A percentile compares a stretch with the other conserved stretches of the same genome.
Evolutionary conservation across 352 stramenopile species (phyloP).

Genomic region (Globisporangium cystogenes): DNA sequence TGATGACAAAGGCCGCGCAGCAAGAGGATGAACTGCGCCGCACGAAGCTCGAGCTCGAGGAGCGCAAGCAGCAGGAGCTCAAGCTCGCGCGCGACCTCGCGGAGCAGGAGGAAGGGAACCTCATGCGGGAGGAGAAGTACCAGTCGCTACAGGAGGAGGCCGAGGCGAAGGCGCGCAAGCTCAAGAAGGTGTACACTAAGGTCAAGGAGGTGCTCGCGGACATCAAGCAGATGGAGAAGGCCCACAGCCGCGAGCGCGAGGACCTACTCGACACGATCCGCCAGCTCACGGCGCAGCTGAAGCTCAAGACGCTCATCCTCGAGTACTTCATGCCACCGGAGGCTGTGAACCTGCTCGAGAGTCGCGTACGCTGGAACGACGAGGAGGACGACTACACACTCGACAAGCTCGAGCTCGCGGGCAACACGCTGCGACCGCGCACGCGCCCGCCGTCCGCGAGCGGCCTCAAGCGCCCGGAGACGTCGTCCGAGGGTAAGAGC

Average conservation of each 20-base stretch:
- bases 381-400: slow-evolving; percentile 75
- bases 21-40: slow-evolving; percentile 93
- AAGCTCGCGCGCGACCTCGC: slow-evolving; percentile 88
- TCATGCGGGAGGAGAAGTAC: slow-evolving; percentile 91
- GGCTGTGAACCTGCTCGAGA: slow-evolving; percentile 47
- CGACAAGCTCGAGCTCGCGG: slow-evolving; percentile 68
- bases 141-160: slow-evolving; percentile 91
- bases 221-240: slow-evolving; percentile 92
- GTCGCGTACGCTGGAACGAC: slow-evolving; percentile 54
- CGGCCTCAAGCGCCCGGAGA: slow-evolving; percentile 61
- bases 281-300: slow-evolving; percentile 93
- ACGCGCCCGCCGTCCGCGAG: slow-evolving; percentile 69
- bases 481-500: slow-evolving; percentile 50
- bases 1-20: slow-evolving; percentile 93
- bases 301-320: slow-evolving; percentile 94
- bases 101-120: slow-evolving; percentile 91
- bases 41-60: slow-evolving; percentile 91
- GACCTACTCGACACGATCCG: slow-evolving; percentile 95
- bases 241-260: slow-evolving; percentile 89
- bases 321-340: slow-evolving; percentile 88
- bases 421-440: slow-evolving; percentile 53
- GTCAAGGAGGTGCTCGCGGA: slow-evolving; percentile 90
- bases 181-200: slow-evolving; percentile 93
- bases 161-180: slow-evolving; percentile 94
- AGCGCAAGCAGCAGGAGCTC: slow-evolving; percentile 84